These are phyloP conservation scores for Pleurotus platypus DNA, from an alignment of 768 basidiomycete genomes.

Conservation along the genomic window DNA sequence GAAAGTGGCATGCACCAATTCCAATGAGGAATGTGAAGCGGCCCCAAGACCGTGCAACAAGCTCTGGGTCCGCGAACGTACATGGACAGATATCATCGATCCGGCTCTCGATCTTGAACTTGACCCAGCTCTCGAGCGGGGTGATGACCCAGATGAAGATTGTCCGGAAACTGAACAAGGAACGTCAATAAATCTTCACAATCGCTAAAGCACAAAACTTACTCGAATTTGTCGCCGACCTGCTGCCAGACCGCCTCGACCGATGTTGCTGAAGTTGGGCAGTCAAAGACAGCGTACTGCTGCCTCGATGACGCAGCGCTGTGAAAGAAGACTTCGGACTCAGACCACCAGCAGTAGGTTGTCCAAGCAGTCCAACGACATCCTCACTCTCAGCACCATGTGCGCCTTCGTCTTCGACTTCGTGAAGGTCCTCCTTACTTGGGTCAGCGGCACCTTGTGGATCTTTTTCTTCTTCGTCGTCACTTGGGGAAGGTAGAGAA, in stretches of 20 bases:
- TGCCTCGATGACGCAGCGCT: constrained; percentile 35
- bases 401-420: constrained; percentile 44
- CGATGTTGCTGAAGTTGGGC: not conserved
- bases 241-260: constrained; percentile 29
- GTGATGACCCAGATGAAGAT: constrained; percentile 37
- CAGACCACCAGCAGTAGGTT: constrained; percentile 24
- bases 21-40: constrained; percentile 59
- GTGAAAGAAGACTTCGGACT: constrained; percentile 48
- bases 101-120: constrained; percentile 33
- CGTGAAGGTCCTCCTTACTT: constrained; percentile 24
- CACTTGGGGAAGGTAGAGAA: constrained; percentile 12
- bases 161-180: not conserved
- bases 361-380: constrained; percentile 49
- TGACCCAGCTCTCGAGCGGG: constrained; percentile 29
- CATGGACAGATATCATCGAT: constrained; percentile 37
- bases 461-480: constrained; percentile 14
- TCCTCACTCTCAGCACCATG: constrained; percentile 63
- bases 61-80: constrained; percentile 64
- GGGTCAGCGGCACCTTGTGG: constrained; percentile 17
- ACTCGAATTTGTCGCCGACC: constrained; percentile 24
- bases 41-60: constrained; percentile 62
- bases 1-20: constrained; percentile 43
- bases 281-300: constrained; percentile 24
- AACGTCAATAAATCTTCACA: constrained; percentile 8
- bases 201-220: constrained; percentile 8